A percentile compares a stretch with the other conserved stretches of the same genome.
These are phyloP conservation scores for Deinandra increscens DNA, from an alignment of 129 eudicot species.

Conservation along the genomic window DNA sequence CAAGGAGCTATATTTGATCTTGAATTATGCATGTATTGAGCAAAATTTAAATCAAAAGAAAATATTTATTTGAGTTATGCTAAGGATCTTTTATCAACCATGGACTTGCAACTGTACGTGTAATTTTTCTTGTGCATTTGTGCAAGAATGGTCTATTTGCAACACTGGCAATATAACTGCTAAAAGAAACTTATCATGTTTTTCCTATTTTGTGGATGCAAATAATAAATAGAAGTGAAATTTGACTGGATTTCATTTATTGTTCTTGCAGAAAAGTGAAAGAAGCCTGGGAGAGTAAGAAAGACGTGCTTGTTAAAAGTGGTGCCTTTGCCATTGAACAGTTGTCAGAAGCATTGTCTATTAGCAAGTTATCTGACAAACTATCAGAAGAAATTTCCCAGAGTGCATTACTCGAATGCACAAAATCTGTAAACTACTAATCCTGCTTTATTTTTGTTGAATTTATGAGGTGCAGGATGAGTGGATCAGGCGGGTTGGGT, in stretches of 20 bases:
- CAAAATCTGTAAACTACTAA: constrained; percentile 39
- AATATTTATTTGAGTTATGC: background rate
- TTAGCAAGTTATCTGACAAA: constrained; percentile 58
- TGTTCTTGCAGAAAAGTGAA: constrained; percentile 67
- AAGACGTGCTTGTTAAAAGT: constrained; percentile 62
- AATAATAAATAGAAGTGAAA: background rate
- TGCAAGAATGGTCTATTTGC: constrained; percentile 8
- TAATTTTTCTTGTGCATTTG: background rate
- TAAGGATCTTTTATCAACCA: background rate
- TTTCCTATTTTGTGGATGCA: background rate
- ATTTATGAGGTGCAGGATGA: background rate
- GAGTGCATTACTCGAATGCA: constrained; percentile 54
- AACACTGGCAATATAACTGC: background rate
- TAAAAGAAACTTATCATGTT: background rate
- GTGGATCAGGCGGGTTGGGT: background rate
- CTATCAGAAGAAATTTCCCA: constrained; percentile 57
- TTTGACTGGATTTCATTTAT: background rate
- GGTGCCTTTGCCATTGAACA: constrained; percentile 90
- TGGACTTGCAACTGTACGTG: background rate
- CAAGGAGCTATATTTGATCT: background rate
- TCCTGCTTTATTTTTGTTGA: constrained; percentile 13
- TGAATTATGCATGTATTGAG: background rate
- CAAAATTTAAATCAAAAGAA: background rate
- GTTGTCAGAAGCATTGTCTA: constrained; percentile 75
- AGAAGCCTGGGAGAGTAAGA: constrained; percentile 88